These are phyloP conservation scores for Spatholobus suberectus DNA, from an alignment of 306 rosid genomes.

Conservation along the genomic window DNA sequence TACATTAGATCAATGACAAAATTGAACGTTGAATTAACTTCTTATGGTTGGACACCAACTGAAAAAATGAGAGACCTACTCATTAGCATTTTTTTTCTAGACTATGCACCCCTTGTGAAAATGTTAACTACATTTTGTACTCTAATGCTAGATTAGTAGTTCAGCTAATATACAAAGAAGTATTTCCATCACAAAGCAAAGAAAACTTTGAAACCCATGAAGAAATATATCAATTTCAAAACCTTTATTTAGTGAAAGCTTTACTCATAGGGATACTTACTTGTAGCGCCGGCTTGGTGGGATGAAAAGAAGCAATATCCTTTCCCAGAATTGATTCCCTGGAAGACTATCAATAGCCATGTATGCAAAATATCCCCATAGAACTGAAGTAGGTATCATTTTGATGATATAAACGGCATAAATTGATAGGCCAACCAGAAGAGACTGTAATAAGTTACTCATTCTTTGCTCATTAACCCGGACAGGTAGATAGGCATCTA, in stretches of 20 bases:
- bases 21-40: background rate
- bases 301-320: conserved; percentile 70
- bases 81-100: background rate
- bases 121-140: background rate
- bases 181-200: background rate
- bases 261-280: conserved; percentile 45
- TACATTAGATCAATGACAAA: conserved; percentile 2
- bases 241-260: background rate
- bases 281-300: conserved; percentile 65
- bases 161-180: background rate
- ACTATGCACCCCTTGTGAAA: background rate
- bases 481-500: conserved; percentile 70
- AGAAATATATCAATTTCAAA: background rate
- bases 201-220: background rate
- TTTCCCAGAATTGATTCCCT: conserved; percentile 88
- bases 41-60: background rate
- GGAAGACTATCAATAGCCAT: conserved; percentile 93
- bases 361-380: conserved; percentile 87
- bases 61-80: background rate
- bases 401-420: conserved; percentile 58
- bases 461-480: conserved; percentile 87
- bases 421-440: conserved; percentile 64
- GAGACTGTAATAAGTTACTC: conserved; percentile 74
- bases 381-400: conserved; percentile 80
- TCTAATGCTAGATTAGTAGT: background rate